These are phyloP conservation scores for Metrosideros polymorpha DNA, from an alignment of 441 rosid species.

Conservation along the genomic window DNA sequence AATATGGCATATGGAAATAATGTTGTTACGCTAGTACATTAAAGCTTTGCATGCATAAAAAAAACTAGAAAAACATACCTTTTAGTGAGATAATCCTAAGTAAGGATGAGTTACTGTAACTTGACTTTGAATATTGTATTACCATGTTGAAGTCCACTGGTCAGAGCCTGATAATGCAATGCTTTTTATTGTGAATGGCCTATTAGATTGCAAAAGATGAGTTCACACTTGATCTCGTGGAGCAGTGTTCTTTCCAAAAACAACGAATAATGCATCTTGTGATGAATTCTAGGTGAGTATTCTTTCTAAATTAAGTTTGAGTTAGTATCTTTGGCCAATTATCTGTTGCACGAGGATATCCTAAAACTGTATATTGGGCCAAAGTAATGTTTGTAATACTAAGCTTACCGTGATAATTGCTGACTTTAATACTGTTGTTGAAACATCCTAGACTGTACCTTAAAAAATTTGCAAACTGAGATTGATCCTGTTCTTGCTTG, in stretches of 20 bases:
- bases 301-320: not conserved
- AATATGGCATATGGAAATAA: not conserved
- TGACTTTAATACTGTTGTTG: not conserved
- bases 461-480: not conserved
- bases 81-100: not conserved
- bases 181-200: not conserved
- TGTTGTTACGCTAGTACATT: not conserved
- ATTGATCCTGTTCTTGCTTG: not conserved
- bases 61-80: not conserved
- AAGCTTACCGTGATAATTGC: not conserved
- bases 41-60: not conserved
- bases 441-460: not conserved
- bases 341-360: not conserved
- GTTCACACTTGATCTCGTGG: constrained; percentile 97
- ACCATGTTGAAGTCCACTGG: not conserved
- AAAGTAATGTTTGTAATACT: not conserved
- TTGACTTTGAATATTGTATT: not conserved
- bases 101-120: not conserved
- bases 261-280: constrained; percentile 91
- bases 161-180: not conserved
- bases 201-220: constrained; percentile 80
- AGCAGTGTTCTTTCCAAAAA: constrained; percentile 99
- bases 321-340: not conserved
- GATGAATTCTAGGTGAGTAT: constrained; percentile 73
- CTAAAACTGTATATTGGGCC: not conserved